phyloP scores from a whole-genome alignment of 805 yeast species.

The Metschnikowia lochheadii region DNA sequence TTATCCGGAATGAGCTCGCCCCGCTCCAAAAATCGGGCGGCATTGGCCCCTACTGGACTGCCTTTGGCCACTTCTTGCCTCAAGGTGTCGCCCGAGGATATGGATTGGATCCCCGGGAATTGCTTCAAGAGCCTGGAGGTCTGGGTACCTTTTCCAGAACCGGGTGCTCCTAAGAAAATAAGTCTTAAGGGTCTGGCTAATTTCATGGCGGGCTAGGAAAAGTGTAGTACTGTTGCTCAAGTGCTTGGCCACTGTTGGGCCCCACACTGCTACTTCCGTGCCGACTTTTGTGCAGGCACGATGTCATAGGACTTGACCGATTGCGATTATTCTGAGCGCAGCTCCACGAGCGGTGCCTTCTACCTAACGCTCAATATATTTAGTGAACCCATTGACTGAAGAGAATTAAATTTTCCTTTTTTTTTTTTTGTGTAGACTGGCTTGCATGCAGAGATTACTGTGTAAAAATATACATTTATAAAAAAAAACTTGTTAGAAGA shows the following conservation, averaged over 20 bases:
- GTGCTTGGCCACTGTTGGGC: neutral
- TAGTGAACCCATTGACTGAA: no score
- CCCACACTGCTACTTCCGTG: neutral
- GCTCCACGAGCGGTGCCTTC: neutral
- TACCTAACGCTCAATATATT: no score
- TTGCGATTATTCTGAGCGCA: neutral
- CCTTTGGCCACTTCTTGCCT: constrained; percentile 58
- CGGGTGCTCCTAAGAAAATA: constrained; percentile 87
- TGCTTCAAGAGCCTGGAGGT: constrained; percentile 58
- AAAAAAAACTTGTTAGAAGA: no score
- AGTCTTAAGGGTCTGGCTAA: constrained; percentile 38
- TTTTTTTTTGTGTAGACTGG: neutral
- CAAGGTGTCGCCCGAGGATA: constrained; percentile 83
- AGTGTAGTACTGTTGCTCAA: neutral
- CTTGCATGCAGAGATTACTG: no score
- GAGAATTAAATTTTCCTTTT: neutral
- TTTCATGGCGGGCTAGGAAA: constrained; percentile 1
- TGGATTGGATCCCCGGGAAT: constrained; percentile 50
- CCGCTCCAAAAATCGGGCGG: constrained; percentile 48
- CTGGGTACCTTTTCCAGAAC: constrained; percentile 92
- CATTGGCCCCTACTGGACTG: constrained; percentile 54
- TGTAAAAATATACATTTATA: no score
- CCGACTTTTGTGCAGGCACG: neutral
- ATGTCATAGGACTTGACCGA: neutral
- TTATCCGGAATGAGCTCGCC: constrained; percentile 77